Percentiles rank a stretch among this genome's conserved stretches.
These are phyloP conservation scores for Lachnellula willkommii DNA, from an alignment of 2,329 filamentous ascomycete genomes.

Conservation along the genomic window DNA sequence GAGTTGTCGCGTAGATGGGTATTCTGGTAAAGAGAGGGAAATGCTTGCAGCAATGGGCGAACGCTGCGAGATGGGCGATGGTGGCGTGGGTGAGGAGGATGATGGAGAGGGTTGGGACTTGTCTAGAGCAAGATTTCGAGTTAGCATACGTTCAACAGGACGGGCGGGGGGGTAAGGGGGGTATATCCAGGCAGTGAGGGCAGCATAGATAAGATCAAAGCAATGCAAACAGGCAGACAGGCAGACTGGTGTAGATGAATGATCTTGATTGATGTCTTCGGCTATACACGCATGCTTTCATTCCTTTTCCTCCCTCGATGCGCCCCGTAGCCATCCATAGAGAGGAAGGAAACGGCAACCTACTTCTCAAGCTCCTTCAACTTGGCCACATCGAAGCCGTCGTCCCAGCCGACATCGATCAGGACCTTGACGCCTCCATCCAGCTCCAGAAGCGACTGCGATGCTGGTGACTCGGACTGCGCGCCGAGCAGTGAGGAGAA, in stretches of 20 bases:
- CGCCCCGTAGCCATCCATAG: slow-evolving; percentile 3
- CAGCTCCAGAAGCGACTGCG: slow-evolving; percentile 92
- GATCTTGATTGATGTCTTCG: slow-evolving; percentile 27
- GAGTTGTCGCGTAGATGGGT: slow-evolving; percentile 88
- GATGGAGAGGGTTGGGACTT: slow-evolving; percentile 85
- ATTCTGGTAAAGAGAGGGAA: slow-evolving; percentile 88
- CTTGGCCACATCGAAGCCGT: slow-evolving; percentile 75
- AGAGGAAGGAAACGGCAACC: slow-evolving; percentile 26
- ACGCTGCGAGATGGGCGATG: slow-evolving; percentile 83
- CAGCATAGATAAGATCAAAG: slow-evolving; percentile 2
- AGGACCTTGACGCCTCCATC: slow-evolving; percentile 95
- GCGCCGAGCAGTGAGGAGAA: slow-evolving; percentile 91
- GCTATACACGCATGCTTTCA: slow-evolving; percentile 18
- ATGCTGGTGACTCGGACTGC: slow-evolving; percentile 78
- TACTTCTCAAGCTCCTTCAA: slow-evolving; percentile 88
- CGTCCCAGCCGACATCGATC: slow-evolving; percentile 94
- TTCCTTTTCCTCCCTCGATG: background rate
- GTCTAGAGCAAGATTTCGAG: slow-evolving; percentile 46
- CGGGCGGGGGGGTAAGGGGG: background rate
- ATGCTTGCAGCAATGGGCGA: slow-evolving; percentile 94
- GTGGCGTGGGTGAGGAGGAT: slow-evolving; percentile 95
- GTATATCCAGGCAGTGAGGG: slow-evolving; percentile 8
- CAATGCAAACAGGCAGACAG: background rate
- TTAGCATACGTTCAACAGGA: slow-evolving; percentile 15
- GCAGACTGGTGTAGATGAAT: slow-evolving; percentile 10